These are phyloP conservation scores for Moniliella sp. DNA, from an alignment of 1,284 basidiomycete genomes.

Conservation along the genomic window DNA sequence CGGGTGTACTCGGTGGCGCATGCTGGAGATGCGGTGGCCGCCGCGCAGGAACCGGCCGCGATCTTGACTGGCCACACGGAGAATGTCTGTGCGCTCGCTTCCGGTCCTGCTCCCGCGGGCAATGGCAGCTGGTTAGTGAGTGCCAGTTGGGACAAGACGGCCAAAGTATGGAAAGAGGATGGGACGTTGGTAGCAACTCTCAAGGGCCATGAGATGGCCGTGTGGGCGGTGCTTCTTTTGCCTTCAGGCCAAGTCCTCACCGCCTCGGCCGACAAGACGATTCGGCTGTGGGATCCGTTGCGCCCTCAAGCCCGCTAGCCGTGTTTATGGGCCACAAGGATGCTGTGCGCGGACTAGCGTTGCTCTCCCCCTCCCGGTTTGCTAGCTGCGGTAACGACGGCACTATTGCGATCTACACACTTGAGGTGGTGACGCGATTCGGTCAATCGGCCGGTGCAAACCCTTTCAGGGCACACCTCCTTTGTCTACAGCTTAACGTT, in stretches of 20 bases:
- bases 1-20: constrained; percentile 1
- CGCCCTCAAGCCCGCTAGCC: constrained; percentile 12
- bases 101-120: constrained; percentile 42
- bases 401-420: constrained; percentile 18
- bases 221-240: constrained; percentile 74
- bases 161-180: constrained; percentile 75
- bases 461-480: constrained; percentile 73
- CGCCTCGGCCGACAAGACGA: constrained; percentile 81
- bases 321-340: constrained; percentile 69
- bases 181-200: constrained; percentile 50
- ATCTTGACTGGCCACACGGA: constrained; percentile 51
- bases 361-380: constrained; percentile 60
- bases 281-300: constrained; percentile 59
- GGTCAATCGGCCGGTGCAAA: constrained; percentile 32
- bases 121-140: constrained; percentile 74
- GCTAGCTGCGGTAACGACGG: constrained; percentile 83
- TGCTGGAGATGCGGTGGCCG: constrained; percentile 4
- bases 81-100: constrained; percentile 75
- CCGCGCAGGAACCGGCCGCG: constrained; percentile 4
- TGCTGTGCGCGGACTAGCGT: constrained; percentile 62
- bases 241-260: constrained; percentile 55
- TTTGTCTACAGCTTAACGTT: constrained; percentile 79
- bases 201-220: constrained; percentile 66
- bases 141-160: constrained; percentile 61
- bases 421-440: constrained; percentile 4